Conservation (phyloP, 768 basidiomycete genomes). For the Dioszegia aurantiaca region DNA sequence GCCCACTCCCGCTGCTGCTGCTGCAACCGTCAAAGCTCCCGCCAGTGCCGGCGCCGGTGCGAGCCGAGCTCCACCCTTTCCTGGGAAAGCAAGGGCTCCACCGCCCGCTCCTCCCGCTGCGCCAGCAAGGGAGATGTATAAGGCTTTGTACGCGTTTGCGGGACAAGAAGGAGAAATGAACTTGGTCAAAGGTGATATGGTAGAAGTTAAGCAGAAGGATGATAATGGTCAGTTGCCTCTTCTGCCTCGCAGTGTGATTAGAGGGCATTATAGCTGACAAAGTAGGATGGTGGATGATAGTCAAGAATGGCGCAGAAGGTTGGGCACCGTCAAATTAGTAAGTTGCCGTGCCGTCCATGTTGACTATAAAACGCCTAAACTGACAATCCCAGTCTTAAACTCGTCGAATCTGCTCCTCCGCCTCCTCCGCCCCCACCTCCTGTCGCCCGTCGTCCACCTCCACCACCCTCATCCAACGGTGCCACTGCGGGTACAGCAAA, state of each 20-base stretch:
- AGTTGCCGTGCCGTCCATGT: constrained; percentile 21
- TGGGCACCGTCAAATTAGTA: constrained; percentile 77
- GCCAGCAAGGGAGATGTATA: constrained; percentile 72
- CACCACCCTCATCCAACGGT: constrained; percentile 54
- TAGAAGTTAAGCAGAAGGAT: constrained; percentile 86
- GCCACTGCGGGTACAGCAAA: constrained; percentile 23
- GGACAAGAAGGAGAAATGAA: constrained; percentile 91
- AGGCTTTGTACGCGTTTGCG: constrained; percentile 82
- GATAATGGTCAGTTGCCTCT: constrained; percentile 64
- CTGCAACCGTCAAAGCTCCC: constrained; percentile 44
- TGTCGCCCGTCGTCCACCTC: constrained; percentile 53
- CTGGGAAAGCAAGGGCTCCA: constrained; percentile 55
- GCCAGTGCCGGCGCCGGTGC: constrained; percentile 47
- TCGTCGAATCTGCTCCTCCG: constrained; percentile 64
- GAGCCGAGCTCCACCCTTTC: constrained; percentile 47
- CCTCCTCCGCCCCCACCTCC: constrained; percentile 72
- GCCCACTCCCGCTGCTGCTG: constrained; percentile 21
- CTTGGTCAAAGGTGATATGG: constrained; percentile 82
- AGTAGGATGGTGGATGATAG: constrained; percentile 89
- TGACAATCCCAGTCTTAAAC: constrained; percentile 60
- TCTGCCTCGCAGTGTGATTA: no score
- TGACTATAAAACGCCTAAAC: not conserved
- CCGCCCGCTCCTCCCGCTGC: constrained; percentile 61
- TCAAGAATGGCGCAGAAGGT: constrained; percentile 74
- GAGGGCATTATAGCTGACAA: constrained; percentile 11